A percentile compares a stretch with the other conserved stretches of the same genome.
These are phyloP conservation scores for Euphrasia arctica DNA, from an alignment of 305 asterid genomes.

Conservation along the genomic window DNA sequence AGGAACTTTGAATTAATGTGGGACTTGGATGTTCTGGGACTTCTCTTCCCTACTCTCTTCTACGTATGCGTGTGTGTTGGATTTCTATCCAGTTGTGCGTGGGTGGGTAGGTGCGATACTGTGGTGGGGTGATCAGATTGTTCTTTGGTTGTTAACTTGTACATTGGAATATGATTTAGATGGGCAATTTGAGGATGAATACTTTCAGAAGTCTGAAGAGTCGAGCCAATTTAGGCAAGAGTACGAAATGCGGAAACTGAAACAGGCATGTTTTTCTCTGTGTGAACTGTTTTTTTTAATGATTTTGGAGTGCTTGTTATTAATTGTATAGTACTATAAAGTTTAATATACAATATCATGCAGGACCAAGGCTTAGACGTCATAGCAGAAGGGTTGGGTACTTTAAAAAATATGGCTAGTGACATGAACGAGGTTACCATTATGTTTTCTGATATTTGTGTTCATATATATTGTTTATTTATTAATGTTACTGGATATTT, in stretches of 20 bases:
- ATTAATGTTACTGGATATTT: conserved; percentile 5
- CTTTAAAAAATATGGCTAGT: conserved; percentile 66
- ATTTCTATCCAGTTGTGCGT: too few species aligned
- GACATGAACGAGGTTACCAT: conserved; percentile 73
- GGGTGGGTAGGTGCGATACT: too few species aligned
- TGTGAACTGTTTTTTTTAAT: neutral
- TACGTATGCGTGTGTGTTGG: neutral
- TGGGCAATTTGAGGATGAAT: conserved; percentile 82
- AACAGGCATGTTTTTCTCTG: conserved; percentile 43
- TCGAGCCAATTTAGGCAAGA: conserved; percentile 80
- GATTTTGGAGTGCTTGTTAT: neutral
- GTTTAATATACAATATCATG: conserved; percentile 1
- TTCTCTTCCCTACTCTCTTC: neutral
- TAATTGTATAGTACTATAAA: neutral
- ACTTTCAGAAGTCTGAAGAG: conserved; percentile 57
- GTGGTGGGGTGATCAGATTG: neutral
- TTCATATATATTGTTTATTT: neutral
- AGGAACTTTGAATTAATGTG: too few species aligned
- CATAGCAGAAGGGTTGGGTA: conserved; percentile 71
- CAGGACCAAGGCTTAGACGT: conserved; percentile 78
- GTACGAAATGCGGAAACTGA: conserved; percentile 73
- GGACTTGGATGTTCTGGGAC: too few species aligned
- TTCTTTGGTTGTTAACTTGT: conserved; percentile 23
- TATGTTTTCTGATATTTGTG: conserved; percentile 3
- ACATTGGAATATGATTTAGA: conserved; percentile 46